A percentile compares a stretch with the other conserved stretches of the same genome.
phyloP scores from a whole-genome alignment of 106 monocot species.

The Dioscorea zingiberensis region DNA sequence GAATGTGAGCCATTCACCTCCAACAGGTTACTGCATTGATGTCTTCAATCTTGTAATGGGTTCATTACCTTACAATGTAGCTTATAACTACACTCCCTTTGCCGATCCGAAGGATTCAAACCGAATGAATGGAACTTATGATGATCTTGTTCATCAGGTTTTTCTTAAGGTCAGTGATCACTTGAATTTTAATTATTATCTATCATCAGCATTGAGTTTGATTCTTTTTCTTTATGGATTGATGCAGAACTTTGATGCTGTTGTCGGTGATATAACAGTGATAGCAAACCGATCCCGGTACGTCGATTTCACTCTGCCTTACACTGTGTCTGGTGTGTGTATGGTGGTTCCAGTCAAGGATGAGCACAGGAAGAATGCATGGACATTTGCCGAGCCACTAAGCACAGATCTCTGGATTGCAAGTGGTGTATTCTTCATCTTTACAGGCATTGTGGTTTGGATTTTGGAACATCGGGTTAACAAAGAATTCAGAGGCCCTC shows the following conservation, averaged over 20 bases:
- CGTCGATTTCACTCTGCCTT: constrained; percentile 60
- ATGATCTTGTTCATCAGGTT: constrained; percentile 11
- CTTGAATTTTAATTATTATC: not conserved
- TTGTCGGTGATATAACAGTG: constrained; percentile 48
- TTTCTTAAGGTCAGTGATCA: constrained; percentile 12
- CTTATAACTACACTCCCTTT: not conserved
- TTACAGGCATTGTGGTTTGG: constrained; percentile 55
- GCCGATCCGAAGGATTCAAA: not conserved
- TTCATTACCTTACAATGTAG: constrained; percentile 3
- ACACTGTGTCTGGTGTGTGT: constrained; percentile 42
- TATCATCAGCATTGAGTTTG: not conserved
- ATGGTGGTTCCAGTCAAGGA: constrained; percentile 63
- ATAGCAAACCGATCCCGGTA: constrained; percentile 54
- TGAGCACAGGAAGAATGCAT: constrained; percentile 17
- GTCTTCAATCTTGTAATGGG: constrained; percentile 11
- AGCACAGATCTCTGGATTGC: constrained; percentile 33
- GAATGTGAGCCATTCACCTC: not conserved
- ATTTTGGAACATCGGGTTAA: constrained; percentile 51
- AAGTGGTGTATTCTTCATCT: constrained; percentile 27
- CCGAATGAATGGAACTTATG: not conserved
- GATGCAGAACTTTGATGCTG: not conserved
- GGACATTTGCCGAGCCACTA: constrained; percentile 49
- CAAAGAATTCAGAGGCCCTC: constrained; percentile 37
- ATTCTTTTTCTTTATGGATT: not conserved
- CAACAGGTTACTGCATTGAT: constrained; percentile 2